Conservation (phyloP, 768 basidiomycete species). For the Steccherinum ochraceum region DNA sequence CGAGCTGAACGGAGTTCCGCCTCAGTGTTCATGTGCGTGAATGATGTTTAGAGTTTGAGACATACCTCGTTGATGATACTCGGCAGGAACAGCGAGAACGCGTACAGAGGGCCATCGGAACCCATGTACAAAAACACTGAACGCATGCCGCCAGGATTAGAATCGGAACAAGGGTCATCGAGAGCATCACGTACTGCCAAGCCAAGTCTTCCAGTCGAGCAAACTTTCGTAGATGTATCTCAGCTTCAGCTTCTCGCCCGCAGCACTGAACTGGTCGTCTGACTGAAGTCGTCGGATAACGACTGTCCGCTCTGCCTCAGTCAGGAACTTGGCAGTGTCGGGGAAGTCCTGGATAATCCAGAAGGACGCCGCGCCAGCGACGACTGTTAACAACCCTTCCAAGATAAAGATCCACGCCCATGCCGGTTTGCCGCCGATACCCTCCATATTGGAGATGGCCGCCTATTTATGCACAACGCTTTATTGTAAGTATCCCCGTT, state of each 20-base stretch:
- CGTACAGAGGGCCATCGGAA: slow-evolving; percentile 51
- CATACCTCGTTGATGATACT: slow-evolving; percentile 68
- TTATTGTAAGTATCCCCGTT: slow-evolving; percentile 1
- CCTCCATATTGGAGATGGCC: slow-evolving; percentile 68
- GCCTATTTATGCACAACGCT: slow-evolving; percentile 22
- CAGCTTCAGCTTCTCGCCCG: slow-evolving; percentile 53
- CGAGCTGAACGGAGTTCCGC: slow-evolving; percentile 23
- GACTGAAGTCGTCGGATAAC: slow-evolving; percentile 59
- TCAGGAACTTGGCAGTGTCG: slow-evolving; percentile 71
- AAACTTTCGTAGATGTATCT: slow-evolving; percentile 56
- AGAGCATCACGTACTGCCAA: slow-evolving; percentile 27
- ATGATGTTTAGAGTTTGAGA: slow-evolving; percentile 5
- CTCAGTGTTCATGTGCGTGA: slow-evolving; percentile 6
- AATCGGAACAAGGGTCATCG: not conserved
- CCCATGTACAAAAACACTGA: slow-evolving; percentile 15
- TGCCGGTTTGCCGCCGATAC: slow-evolving; percentile 58
- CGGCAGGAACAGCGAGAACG: slow-evolving; percentile 73
- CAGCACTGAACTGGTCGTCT: slow-evolving; percentile 69
- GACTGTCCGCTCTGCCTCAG: slow-evolving; percentile 61
- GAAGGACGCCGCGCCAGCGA: slow-evolving; percentile 62
- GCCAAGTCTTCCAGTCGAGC: slow-evolving; percentile 71
- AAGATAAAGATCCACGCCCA: slow-evolving; percentile 76
- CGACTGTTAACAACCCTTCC: slow-evolving; percentile 60
- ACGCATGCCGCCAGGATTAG: not conserved
- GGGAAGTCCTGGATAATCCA: slow-evolving; percentile 83